phyloP scores from a whole-genome alignment of 2,329 filamentous ascomycete genomes.

The Phialocephala subalpina region DNA sequence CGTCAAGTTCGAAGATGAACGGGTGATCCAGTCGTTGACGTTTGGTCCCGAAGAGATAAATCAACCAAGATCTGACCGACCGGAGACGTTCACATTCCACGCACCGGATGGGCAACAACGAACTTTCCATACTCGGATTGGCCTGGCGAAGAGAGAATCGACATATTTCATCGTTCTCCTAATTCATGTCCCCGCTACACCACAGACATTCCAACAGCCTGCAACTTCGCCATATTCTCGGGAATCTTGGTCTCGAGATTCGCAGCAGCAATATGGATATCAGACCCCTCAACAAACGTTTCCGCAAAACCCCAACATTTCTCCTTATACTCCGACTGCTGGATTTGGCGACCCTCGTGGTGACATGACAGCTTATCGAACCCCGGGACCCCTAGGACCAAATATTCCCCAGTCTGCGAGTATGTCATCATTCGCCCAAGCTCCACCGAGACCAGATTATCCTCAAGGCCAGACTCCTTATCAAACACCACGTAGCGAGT shows the following conservation, averaged over 20 bases:
- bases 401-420: constrained; percentile 46
- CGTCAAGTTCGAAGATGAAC: constrained; percentile 57
- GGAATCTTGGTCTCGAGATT: constrained; percentile 40
- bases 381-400: constrained; percentile 33
- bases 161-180: constrained; percentile 67
- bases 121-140: constrained; percentile 59
- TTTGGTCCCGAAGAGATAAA: constrained; percentile 62
- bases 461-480: constrained; percentile 49
- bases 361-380: constrained; percentile 38
- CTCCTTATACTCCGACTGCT: constrained; percentile 36
- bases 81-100: constrained; percentile 63
- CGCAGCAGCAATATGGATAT: constrained; percentile 39
- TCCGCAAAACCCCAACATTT: constrained; percentile 31
- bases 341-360: constrained; percentile 36
- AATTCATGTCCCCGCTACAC: constrained; percentile 37
- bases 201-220: constrained; percentile 36
- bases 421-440: constrained; percentile 53
- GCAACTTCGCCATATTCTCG: constrained; percentile 39
- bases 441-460: constrained; percentile 55
- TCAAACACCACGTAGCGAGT: constrained; percentile 62
- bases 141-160: constrained; percentile 66
- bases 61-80: constrained; percentile 59
- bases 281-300: constrained; percentile 39
- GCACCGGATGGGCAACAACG: constrained; percentile 60
- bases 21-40: constrained; percentile 61